Conservation (phyloP, 2,329 filamentous ascomycete genomes). For the Sporothrix dimorphospora region DNA sequence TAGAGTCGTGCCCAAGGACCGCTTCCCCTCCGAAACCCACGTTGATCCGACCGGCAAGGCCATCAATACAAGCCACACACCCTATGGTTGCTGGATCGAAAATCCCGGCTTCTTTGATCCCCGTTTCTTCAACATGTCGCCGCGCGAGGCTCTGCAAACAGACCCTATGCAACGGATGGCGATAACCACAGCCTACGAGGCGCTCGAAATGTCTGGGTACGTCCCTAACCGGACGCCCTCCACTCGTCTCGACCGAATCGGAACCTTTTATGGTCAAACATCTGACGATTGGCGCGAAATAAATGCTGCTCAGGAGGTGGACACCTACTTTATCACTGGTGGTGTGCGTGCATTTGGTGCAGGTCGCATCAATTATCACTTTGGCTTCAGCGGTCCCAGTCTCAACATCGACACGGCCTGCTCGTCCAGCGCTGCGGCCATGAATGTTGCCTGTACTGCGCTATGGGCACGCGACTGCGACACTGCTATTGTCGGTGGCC, state of each 20-base stretch:
- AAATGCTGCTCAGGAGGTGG: constrained; percentile 71
- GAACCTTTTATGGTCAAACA: constrained; percentile 74
- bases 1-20: constrained; percentile 66
- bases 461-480: constrained; percentile 78
- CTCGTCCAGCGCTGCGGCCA: constrained; percentile 72
- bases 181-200: constrained; percentile 77
- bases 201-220: constrained; percentile 79
- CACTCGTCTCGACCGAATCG: constrained; percentile 64
- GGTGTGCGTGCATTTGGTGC: constrained; percentile 48
- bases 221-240: constrained; percentile 74
- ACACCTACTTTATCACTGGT: constrained; percentile 56
- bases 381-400: constrained; percentile 74
- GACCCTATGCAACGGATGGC: constrained; percentile 81
- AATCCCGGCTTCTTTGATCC: constrained; percentile 78
- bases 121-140: constrained; percentile 85
- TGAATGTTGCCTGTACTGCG: constrained; percentile 72
- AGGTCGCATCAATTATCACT: constrained; percentile 74
- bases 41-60: constrained; percentile 71
- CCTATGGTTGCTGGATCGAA: constrained; percentile 74
- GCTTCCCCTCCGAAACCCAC: constrained; percentile 73
- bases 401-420: constrained; percentile 78
- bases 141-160: constrained; percentile 74
- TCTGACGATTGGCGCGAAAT: constrained; percentile 79
- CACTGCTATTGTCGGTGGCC: constrained; percentile 77
- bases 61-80: constrained; percentile 76